phyloP scores from a whole-genome alignment of 148 eudicot genomes.

The Amaranthus cruentus region DNA sequence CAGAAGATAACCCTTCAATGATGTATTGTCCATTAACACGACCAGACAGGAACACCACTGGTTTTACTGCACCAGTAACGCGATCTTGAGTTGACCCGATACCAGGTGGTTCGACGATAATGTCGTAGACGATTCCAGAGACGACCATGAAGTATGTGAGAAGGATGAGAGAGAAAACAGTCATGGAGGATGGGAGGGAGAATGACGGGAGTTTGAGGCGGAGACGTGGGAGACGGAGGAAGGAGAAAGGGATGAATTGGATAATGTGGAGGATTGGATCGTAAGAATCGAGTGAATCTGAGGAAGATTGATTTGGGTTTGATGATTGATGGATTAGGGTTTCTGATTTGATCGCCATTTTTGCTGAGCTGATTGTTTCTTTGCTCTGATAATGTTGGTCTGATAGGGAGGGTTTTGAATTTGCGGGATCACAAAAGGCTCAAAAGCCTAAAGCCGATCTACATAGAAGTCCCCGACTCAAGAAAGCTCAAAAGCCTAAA shows the following conservation, averaged over 20 bases:
- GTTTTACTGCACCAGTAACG: constrained; percentile 62
- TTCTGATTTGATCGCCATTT: too few relatives aligned
- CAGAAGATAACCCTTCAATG: constrained; percentile 83
- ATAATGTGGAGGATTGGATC: constrained; percentile 37
- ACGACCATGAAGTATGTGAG: constrained; percentile 88
- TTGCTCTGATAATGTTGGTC: too few relatives aligned
- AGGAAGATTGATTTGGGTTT: too few relatives aligned
- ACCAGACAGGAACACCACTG: constrained; percentile 85
- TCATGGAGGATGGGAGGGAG: constrained; percentile 66
- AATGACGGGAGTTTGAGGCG: constrained; percentile 72
- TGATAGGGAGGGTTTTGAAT: too few relatives aligned
- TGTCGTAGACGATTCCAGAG: constrained; percentile 88
- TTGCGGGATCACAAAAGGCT: too few relatives aligned
- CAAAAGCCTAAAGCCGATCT: too few relatives aligned
- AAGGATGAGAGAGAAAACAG: constrained; percentile 62
- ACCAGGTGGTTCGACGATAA: constrained; percentile 94
- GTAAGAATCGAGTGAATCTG: too few relatives aligned
- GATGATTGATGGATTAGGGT: too few relatives aligned
- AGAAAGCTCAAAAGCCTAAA: too few relatives aligned
- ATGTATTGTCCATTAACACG: constrained; percentile 96
- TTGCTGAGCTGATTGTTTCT: too few relatives aligned
- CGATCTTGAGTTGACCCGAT: constrained; percentile 85
- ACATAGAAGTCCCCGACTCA: too few relatives aligned
- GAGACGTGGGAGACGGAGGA: constrained; percentile 74
- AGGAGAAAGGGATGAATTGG: constrained; percentile 42